Base-by-base conservation (phyloP, 768 basidiomycete species). In the Cyclocybe cylindracea region DNA sequence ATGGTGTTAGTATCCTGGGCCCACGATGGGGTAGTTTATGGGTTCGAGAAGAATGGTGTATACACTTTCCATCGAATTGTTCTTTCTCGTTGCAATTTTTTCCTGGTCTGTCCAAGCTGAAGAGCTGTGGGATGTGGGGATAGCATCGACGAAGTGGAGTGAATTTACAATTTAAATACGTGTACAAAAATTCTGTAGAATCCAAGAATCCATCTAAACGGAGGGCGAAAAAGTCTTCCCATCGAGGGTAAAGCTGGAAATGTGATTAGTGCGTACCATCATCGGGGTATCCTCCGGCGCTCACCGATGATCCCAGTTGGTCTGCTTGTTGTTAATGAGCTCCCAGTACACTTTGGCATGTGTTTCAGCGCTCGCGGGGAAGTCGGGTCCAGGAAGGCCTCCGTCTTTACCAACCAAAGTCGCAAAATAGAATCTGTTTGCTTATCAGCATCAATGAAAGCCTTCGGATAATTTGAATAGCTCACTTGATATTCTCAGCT, bases 341-440 rank as follows among this genome's bases (percentile, higher is more conserved):
- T 61, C 54, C 61, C 60, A 61, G 40, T 62, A 67, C 4, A 63
- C 64, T 42, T 65, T 43, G 1, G 65, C 67, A 40, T 69, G 65
- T 7, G 59, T 53, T 10, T 57, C 58, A 31, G 62, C 69, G 44
- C 67, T 63, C 7, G 52, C 56, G 1, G 29, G 33, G 39, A 69
- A 70, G 4, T 57, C 57, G 9, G 33, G 32, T 0, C 46, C 33
- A 13, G 60, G 54, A 13, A 51, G 36, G 1, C 49, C 58, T 4
- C 64, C 66, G 11, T 43, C 50, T n/a, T 50, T 19, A 2, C 64
- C 62, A 9, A 67, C 65, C 11, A 69, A 43, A 6, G 59, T 58
- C 0, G 64, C 66, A 51, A 58, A 70, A 44, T 66, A 63, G 44
- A 70, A 69, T 35, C 69, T 70, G 11, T 5, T 37, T 13, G 11